phyloP scores from a whole-genome alignment of 805 yeast genomes.

The Peterozyma toletana region DNA sequence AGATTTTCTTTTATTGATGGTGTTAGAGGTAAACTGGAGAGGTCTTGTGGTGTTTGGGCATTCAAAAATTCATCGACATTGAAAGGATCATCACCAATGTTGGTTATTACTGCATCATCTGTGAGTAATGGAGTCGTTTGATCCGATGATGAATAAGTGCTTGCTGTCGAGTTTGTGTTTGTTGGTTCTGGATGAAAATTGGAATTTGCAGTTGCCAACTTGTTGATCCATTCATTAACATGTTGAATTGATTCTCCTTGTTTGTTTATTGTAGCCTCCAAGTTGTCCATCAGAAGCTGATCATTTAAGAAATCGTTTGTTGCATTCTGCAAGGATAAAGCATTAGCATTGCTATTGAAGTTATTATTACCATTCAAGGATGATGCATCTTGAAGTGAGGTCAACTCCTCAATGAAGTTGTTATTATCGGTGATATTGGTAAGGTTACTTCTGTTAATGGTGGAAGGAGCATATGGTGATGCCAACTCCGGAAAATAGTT shows the following conservation, averaged over 20 bases:
- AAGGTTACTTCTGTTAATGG: background rate
- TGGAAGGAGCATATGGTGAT: slow-evolving; percentile 1
- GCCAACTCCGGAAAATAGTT: slow-evolving; percentile 19
- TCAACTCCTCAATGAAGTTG: too few relatives aligned
- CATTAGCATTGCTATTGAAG: background rate
- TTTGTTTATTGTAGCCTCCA: slow-evolving; percentile 38
- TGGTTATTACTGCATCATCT: slow-evolving; percentile 9
- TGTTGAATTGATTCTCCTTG: slow-evolving; percentile 48
- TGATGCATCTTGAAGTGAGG: background rate
- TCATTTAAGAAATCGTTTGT: slow-evolving; percentile 8
- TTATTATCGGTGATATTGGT: too few relatives aligned
- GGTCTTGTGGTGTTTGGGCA: slow-evolving; percentile 20
- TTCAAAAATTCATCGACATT: slow-evolving; percentile 24
- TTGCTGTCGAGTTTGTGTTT: too few relatives aligned
- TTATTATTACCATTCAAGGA: background rate
- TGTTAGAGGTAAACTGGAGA: background rate
- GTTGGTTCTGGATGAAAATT: too few relatives aligned
- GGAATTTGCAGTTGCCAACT: slow-evolving; percentile 12
- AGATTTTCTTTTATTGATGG: too few relatives aligned
- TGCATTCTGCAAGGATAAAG: background rate
- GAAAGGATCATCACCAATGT: slow-evolving; percentile 18
- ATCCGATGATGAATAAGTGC: too few relatives aligned
- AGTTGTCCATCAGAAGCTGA: slow-evolving; percentile 21
- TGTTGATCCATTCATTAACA: slow-evolving; percentile 50
- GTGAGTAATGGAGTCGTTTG: background rate